Evolutionary conservation across 2,329 filamentous ascomycete species (phyloP).

Genomic region (Penicillium polonicum): DNA sequence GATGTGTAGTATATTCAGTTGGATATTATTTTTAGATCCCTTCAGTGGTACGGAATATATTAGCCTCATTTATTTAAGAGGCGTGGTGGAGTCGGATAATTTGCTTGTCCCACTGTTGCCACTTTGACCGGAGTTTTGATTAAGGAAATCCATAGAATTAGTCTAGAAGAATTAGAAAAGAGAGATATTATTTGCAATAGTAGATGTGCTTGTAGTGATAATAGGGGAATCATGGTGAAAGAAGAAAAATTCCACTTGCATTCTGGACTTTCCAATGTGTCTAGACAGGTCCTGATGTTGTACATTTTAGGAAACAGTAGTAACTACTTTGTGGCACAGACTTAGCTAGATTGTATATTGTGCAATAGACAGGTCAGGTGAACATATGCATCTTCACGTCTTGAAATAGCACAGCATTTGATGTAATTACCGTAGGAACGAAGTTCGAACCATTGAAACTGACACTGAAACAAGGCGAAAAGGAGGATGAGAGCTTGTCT

Average conservation of each 20-base stretch:
- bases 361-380: neutral
- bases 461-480: neutral
- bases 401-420: neutral
- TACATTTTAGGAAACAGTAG: neutral
- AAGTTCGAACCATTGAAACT: neutral
- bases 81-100: neutral
- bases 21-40: neutral
- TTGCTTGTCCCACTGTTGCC: neutral
- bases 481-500: conserved; percentile 1
- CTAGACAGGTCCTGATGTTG: neutral
- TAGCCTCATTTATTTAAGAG: neutral
- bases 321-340: neutral
- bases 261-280: neutral
- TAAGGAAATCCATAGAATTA: neutral
- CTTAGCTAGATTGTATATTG: neutral
- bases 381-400: neutral
- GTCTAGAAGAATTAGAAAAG: neutral
- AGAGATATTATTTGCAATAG: neutral
- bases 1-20: neutral
- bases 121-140: neutral
- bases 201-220: neutral
- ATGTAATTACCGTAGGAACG: neutral
- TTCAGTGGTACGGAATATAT: neutral
- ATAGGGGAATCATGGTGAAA: too few relatives aligned
- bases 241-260: neutral